A percentile compares a stretch with the other conserved stretches of the same genome.
Evolutionary conservation across 805 yeast species (phyloP).

Genomic region (Komagataella ulmi): DNA sequence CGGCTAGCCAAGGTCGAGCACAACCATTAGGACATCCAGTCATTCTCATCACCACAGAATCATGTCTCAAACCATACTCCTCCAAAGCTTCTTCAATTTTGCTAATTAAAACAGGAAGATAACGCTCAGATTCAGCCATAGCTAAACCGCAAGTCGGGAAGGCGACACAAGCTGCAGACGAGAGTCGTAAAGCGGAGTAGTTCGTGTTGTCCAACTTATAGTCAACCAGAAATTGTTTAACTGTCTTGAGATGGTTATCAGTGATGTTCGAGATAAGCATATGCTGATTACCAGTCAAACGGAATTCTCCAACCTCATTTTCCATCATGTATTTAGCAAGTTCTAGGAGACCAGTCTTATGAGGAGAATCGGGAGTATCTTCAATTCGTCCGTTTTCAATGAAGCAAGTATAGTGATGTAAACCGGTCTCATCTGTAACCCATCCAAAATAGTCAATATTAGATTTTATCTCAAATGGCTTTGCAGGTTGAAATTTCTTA

Average conservation of each 20-base stretch:
- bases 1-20: conserved; percentile 97
- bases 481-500: conserved; percentile 54
- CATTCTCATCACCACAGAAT: conserved; percentile 93
- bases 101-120: conserved; percentile 67
- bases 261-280: conserved; percentile 60
- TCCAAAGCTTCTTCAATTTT: conserved; percentile 81
- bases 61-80: conserved; percentile 87
- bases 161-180: conserved; percentile 95
- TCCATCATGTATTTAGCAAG: conserved; percentile 59
- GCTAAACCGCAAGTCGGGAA: conserved; percentile 98
- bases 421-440: conserved; percentile 74
- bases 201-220: conserved; percentile 76
- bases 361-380: conserved; percentile 82
- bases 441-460: conserved; percentile 91
- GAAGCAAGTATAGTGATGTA: conserved; percentile 85
- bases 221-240: conserved; percentile 53
- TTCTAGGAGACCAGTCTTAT: conserved; percentile 72
- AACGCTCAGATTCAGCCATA: conserved; percentile 96
- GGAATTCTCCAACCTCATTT: conserved; percentile 65
- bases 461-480: conserved; percentile 65
- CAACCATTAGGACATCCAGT: conserved; percentile 99
- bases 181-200: conserved; percentile 72
- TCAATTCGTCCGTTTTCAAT: conserved; percentile 95
- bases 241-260: conserved; percentile 48
- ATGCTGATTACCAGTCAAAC: conserved; percentile 95